Base-by-base conservation (phyloP, 495 filamentous ascomycete species). In the Amphirosellinia nigrospora region DNA sequence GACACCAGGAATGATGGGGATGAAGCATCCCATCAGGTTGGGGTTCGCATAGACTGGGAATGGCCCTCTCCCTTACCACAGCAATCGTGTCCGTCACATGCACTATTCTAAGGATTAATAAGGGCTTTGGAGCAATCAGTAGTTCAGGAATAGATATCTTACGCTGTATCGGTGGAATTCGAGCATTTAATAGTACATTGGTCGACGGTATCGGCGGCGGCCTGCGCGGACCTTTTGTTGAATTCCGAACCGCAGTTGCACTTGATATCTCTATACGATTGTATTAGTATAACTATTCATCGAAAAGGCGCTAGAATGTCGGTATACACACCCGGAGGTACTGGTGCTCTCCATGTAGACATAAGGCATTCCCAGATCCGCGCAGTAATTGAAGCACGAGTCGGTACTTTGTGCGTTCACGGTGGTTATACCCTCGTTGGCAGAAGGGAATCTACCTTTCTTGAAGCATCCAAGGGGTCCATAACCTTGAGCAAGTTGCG, bases 11-110 rank as follows among this genome's bases (percentile, higher is more conserved):
- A 71, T 76, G 28, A 16, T 26, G 0, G 75, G 75, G 26, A 58
- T 63, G 34, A 61, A 73, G 74, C 75, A 78, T 15, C 75, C 74
- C 36, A 70, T 55, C 11, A 78, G 69, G n/a, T 73, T 69, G 19
- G 72, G 65, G 50, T 71, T 78, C 38, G 73, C 68, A 23, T 71
- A 78, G 21, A 78, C 68, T 26, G 75, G 68, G 43, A 45, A 45
- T 41, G 38, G 23, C 1, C 39, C 39, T 23, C 23, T 13, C 41
- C 56, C 10, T 23, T 26, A 41, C 38, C 10, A 52, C 66, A 69
- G 66, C 66, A 69, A 52, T 69, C 43, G n/a, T 69, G 66, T 16
- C 56, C 66, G 1, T 30, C 0, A 43, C 66, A 69, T 3, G 34
- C 11, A 3, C 66, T 69, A 43, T 38, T 10, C 3, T 10, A 15